These are phyloP conservation scores for Rhypophila decipiens DNA, from an alignment of 495 filamentous ascomycete species.

Conservation along the genomic window DNA sequence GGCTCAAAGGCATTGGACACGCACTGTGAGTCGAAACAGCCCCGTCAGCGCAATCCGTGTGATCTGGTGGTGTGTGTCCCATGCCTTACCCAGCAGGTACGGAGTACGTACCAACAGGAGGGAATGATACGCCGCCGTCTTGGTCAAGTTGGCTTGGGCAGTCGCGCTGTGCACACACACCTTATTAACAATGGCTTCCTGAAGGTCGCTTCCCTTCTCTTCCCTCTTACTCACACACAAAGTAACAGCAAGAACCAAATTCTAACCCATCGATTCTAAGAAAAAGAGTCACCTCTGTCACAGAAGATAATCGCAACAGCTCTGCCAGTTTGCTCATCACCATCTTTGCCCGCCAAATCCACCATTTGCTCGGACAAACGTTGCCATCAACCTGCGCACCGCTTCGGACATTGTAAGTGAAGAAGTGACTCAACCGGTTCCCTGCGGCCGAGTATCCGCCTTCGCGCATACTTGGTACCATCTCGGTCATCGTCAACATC, in stretches of 20 bases:
- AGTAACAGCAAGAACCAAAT: constrained; percentile 40
- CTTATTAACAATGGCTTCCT: constrained; percentile 18
- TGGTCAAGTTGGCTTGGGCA: too few species aligned
- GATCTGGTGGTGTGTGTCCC: too few species aligned
- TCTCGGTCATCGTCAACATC: not conserved
- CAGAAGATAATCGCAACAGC: constrained; percentile 49
- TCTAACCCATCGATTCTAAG: constrained; percentile 31
- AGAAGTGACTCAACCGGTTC: constrained; percentile 41
- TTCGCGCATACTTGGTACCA: constrained; percentile 1
- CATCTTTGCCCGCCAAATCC: constrained; percentile 28
- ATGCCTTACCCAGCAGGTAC: too few species aligned
- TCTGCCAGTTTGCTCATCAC: constrained; percentile 32
- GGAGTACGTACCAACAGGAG: too few species aligned
- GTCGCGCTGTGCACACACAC: not conserved
- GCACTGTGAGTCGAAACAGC: constrained; percentile 1
- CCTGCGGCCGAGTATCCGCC: too few species aligned
- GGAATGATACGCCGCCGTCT: too few species aligned
- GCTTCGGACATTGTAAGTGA: constrained; percentile 34
- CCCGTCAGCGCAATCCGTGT: not conserved
- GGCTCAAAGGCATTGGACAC: not conserved
- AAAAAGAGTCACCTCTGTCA: constrained; percentile 48
- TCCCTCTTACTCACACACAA: constrained; percentile 30
- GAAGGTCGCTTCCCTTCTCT: constrained; percentile 13
- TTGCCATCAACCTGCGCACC: constrained; percentile 24
- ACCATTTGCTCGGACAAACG: constrained; percentile 34